Base-by-base conservation (phyloP, 2,329 filamentous ascomycete species). In the Biscogniauxia mediterranea region DNA sequence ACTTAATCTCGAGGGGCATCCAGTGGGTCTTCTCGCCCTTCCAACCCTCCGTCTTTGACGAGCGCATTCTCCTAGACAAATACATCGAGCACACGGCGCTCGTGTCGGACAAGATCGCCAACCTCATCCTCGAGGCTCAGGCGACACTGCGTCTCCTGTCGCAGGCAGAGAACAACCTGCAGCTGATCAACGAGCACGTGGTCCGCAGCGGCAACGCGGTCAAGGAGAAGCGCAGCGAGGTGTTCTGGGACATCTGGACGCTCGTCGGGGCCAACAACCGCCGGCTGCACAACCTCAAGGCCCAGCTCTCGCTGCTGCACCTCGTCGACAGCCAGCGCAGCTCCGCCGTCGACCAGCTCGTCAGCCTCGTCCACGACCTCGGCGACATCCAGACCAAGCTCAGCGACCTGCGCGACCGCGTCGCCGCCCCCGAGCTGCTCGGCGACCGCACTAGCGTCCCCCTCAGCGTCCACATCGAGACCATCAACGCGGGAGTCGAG, bases 381-480 rank as follows among this genome's bases (percentile, higher is more conserved):
- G 85, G 91, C 73, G 85, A 85, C 59, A 94, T 95, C 63, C 84
- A 88, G 67, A 83, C 86, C 1, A 86, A 87, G 52, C 77, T 96
- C 13, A 86, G 88, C 66, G 89, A 92, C 68, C 74, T 96, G 66
- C 80, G 89, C 21, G 89, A 92, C 62, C 79, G 88, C 5, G 89
- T 93, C 9, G 86, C 85, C 0, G 82, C 84, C 59, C 89, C 91
- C 0, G 87, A 87, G 65, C 73, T 89, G 9, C 69, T 87, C 11
- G 82, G 81, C 1, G 81, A 79, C 25, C 77, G 59, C 38, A 74
- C 76, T 3, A 77, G 80, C 26, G 80, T 92, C 9, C 89, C 90
- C 2, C 77, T 95, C 4, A 83, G 83, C 56, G 87, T 92, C 51
- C 90, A 95, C 71, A 87, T 95, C 50, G 87, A 92, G 66, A 88